phyloP scores from a whole-genome alignment of 2,329 filamentous ascomycete species.

The Torrubiella hemipterigena region DNA sequence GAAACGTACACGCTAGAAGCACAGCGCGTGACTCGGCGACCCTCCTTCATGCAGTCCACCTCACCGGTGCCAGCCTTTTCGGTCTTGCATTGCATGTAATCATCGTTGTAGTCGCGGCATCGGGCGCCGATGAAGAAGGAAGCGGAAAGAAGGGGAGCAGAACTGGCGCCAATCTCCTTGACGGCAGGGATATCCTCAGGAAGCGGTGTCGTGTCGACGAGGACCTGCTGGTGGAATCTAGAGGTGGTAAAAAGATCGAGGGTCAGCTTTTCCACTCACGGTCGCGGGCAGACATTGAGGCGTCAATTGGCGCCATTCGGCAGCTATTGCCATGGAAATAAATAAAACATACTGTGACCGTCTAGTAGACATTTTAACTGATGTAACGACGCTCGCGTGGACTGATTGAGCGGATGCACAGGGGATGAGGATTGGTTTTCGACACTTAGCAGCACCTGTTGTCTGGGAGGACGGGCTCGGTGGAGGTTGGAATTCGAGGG shows the following conservation, averaged over 20 bases:
- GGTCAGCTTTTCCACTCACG: conserved; percentile 16
- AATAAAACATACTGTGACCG: conserved; percentile 26
- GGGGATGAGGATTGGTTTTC: not conserved
- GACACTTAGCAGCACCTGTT: conserved; percentile 11
- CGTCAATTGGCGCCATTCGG: conserved; percentile 15
- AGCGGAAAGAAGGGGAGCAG: conserved; percentile 81
- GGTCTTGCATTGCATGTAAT: conserved; percentile 99
- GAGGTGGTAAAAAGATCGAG: conserved; percentile 4
- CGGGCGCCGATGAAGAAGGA: conserved; percentile 95
- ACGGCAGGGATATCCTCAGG: conserved; percentile 86
- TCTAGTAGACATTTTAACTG: not conserved
- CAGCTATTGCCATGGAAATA: conserved; percentile 1
- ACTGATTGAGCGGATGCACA: not conserved
- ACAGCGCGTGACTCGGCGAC: conserved; percentile 90
- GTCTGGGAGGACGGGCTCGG: conserved; percentile 14
- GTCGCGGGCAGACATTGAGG: not conserved
- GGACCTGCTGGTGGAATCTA: conserved; percentile 89
- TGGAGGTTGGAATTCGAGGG: conserved; percentile 22
- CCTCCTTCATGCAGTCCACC: conserved; percentile 91
- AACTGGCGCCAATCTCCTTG: conserved; percentile 84
- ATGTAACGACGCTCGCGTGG: not conserved
- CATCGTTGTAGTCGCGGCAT: conserved; percentile 93
- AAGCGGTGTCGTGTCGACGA: conserved; percentile 93
- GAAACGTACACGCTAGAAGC: conserved; percentile 81
- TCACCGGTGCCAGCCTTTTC: conserved; percentile 86